Evolutionary conservation across 73 alveolate species (phyloP).

Genomic region (Stentor coeruleus): DNA sequence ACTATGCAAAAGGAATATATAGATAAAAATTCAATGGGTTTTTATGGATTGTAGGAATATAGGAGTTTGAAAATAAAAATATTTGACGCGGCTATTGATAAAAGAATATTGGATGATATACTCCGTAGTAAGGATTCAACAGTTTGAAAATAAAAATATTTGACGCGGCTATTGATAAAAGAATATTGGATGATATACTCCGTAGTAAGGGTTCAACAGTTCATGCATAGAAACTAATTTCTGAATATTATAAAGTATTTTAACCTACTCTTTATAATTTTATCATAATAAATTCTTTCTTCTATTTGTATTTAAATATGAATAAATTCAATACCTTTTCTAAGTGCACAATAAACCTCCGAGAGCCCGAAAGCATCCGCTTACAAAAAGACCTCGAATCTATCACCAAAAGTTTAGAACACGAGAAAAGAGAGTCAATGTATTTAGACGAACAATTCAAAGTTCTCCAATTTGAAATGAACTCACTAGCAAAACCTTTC

Average conservation of each 20-base stretch:
- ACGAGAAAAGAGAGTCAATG: constrained; percentile 5
- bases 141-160: neutral
- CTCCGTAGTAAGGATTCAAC: neutral
- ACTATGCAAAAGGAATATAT: too few relatives aligned
- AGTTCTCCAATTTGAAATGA: neutral
- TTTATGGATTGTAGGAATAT: neutral
- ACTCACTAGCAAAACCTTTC: neutral
- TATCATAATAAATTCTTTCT: too few relatives aligned
- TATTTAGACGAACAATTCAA: constrained; percentile 20
- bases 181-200: neutral
- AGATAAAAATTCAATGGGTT: too few relatives aligned
- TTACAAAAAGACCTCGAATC: constrained; percentile 9
- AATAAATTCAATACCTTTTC: neutral
- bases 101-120: too few relatives aligned
- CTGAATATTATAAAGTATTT: too few relatives aligned
- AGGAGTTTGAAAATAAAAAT: neutral
- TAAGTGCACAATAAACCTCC: neutral
- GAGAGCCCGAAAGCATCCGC: neutral
- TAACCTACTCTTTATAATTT: neutral
- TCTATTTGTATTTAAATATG: neutral
- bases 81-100: neutral
- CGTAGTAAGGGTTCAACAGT: neutral
- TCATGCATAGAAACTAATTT: neutral
- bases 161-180: neutral
- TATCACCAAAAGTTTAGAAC: neutral